Percentiles rank a stretch among this genome's conserved stretches.
Evolutionary conservation across 495 filamentous ascomycete species (phyloP).

Genomic region (Lasiosphaeria hispida): DNA sequence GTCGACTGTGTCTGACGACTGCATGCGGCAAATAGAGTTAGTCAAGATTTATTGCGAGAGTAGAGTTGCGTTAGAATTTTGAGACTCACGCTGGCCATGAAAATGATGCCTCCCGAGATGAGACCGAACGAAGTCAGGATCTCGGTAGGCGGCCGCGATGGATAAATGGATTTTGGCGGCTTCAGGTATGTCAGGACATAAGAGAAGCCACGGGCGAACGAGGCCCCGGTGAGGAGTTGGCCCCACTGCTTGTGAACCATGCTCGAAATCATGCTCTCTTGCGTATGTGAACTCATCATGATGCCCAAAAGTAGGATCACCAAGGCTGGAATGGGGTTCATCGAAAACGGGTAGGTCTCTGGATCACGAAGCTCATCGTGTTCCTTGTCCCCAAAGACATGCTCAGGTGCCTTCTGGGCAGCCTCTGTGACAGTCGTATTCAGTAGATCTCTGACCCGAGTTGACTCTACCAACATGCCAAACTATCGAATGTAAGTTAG

Average conservation of each 20-base stretch:
- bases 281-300: conserved; percentile 95
- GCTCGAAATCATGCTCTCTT: conserved; percentile 76
- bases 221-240: conserved; percentile 75
- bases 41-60: neutral
- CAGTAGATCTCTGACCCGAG: conserved; percentile 63
- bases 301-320: conserved; percentile 82
- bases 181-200: conserved; percentile 78
- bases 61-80: no score
- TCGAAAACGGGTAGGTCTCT: conserved; percentile 66
- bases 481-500: conserved; percentile 44
- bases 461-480: conserved; percentile 92
- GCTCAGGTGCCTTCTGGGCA: conserved; percentile 29
- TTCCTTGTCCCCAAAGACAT: conserved; percentile 39
- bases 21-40: conserved; percentile 15
- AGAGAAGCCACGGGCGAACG: conserved; percentile 72
- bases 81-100: conserved; percentile 84
- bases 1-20: conserved; percentile 69
- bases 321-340: conserved; percentile 87
- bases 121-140: conserved; percentile 82
- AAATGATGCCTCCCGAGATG: conserved; percentile 81
- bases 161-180: conserved; percentile 80
- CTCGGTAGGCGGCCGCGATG: conserved; percentile 88
- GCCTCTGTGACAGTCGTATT: conserved; percentile 58
- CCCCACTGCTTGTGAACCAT: conserved; percentile 98
- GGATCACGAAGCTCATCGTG: conserved; percentile 57